phyloP scores from a whole-genome alignment of 164 flowering plant species.

The Aristolochia fimbriata region DNA sequence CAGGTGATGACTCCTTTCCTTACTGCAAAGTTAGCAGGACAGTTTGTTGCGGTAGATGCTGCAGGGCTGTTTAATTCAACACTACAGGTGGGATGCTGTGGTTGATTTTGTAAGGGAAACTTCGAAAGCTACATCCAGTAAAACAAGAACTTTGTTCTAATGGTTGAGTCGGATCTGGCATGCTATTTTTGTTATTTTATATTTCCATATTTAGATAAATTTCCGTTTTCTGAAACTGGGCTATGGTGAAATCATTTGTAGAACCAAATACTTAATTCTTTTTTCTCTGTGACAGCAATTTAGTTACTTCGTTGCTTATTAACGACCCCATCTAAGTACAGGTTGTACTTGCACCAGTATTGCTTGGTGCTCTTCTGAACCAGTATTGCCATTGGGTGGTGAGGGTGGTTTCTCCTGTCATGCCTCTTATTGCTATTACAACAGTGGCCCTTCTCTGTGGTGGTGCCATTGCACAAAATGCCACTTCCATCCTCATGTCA shows the following conservation, averaged over 20 bases:
- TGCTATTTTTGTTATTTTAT: too few species aligned
- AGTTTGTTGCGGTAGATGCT: constrained; percentile 86
- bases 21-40: constrained; percentile 87
- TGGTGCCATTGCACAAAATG: constrained; percentile 73
- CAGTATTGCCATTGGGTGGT: constrained; percentile 67
- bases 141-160: too few species aligned
- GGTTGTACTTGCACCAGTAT: constrained; percentile 87
- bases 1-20: constrained; percentile 90
- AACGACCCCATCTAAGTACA: too few species aligned
- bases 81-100: constrained; percentile 40
- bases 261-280: too few species aligned
- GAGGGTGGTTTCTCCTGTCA: constrained; percentile 59
- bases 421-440: constrained; percentile 76
- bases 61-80: constrained; percentile 63
- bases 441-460: constrained; percentile 83
- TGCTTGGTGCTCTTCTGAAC: constrained; percentile 73
- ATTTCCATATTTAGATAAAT: too few species aligned
- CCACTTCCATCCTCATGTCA: constrained; percentile 66
- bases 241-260: too few species aligned
- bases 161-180: too few species aligned
- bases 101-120: too few species aligned
- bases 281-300: too few species aligned
- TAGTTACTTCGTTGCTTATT: too few species aligned
- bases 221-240: too few species aligned
- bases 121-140: too few species aligned